Evolutionary conservation across 495 filamentous ascomycete species (phyloP).

Genomic region (Letharia lupina): DNA sequence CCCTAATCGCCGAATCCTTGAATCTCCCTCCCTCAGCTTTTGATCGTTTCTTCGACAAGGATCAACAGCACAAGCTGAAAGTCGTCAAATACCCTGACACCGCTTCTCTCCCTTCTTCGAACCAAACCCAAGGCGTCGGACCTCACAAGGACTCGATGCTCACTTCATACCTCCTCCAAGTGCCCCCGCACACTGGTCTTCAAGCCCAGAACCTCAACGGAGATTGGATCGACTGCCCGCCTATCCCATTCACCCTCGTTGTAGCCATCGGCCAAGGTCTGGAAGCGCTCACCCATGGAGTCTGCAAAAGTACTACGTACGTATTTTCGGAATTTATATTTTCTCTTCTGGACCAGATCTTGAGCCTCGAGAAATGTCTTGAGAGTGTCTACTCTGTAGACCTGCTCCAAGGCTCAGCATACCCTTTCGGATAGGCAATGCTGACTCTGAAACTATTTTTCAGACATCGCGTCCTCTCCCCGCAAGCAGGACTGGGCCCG

Average conservation of each 20-base stretch:
- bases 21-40: constrained; percentile 66
- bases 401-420: no score
- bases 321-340: no score
- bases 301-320: constrained; percentile 70
- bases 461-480: constrained; percentile 63
- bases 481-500: constrained; percentile 55
- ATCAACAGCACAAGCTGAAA: constrained; percentile 86
- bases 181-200: constrained; percentile 65
- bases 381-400: no score
- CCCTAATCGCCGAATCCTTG: constrained; percentile 80
- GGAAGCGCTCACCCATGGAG: constrained; percentile 81
- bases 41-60: constrained; percentile 68
- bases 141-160: constrained; percentile 94
- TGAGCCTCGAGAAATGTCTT: no score
- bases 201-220: constrained; percentile 84
- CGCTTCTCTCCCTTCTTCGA: constrained; percentile 34
- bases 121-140: constrained; percentile 58
- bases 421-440: no score
- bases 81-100: constrained; percentile 81
- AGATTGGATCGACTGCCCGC: constrained; percentile 61
- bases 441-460: no score
- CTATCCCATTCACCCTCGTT: constrained; percentile 52
- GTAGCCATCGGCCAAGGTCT: constrained; percentile 91
- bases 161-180: constrained; percentile 79
- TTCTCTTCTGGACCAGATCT: no score